These are phyloP conservation scores for Hygrocybe coccinea DNA, from an alignment of 768 basidiomycete species.

Conservation along the genomic window DNA sequence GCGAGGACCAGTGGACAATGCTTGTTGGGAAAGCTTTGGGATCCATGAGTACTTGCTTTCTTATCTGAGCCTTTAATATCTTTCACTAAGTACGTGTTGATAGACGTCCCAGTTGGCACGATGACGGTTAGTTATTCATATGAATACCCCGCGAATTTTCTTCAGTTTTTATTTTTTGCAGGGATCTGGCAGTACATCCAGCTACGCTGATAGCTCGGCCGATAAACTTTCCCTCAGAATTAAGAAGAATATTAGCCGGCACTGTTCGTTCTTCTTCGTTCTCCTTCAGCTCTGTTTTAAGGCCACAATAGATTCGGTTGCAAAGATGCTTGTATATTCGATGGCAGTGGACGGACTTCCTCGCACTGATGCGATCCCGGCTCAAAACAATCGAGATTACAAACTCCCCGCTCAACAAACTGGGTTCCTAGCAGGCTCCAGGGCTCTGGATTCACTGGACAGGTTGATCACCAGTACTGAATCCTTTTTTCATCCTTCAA, in stretches of 20 bases:
- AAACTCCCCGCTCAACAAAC: constrained; percentile 31
- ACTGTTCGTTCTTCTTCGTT: constrained; percentile 39
- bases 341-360: constrained; percentile 76
- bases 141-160: not conserved
- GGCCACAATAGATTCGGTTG: constrained; percentile 56
- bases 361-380: constrained; percentile 39
- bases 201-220: constrained; percentile 64
- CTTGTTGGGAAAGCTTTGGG: constrained; percentile 78
- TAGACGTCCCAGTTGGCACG: constrained; percentile 70
- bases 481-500: constrained; percentile 93
- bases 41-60: constrained; percentile 59
- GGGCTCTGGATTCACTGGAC: constrained; percentile 82
- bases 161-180: constrained; percentile 21
- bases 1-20: constrained; percentile 74
- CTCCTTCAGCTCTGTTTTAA: constrained; percentile 1
- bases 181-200: constrained; percentile 61
- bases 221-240: constrained; percentile 54
- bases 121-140: constrained; percentile 44
- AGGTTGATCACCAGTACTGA: constrained; percentile 88
- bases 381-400: constrained; percentile 19
- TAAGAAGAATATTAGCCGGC: constrained; percentile 65
- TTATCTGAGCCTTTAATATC: not conserved
- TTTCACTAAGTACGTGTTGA: constrained; percentile 4
- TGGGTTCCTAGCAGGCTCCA: constrained; percentile 76
- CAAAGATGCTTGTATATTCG: constrained; percentile 83